Evolutionary conservation across 768 basidiomycete genomes (phyloP), one percentile per base, ranked within the genome.

Genomic region (Calocybe indica): DNA sequence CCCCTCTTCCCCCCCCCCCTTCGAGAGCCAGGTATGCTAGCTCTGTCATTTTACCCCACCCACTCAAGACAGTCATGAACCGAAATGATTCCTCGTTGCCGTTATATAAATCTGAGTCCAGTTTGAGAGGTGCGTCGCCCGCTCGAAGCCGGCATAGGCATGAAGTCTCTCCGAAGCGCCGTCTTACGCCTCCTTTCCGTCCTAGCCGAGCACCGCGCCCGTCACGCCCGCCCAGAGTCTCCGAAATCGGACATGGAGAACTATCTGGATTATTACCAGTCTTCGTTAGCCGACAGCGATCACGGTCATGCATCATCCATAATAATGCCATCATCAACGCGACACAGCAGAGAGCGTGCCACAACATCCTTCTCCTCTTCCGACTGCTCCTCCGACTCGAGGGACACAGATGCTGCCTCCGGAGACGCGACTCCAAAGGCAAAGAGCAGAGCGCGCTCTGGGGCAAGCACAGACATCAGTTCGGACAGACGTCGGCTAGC

Each of bases 401-500:
- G 65, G 43, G 47, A 47, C 12, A 49, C 46, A 35, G 55, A 57
- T 35, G 28, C 50, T 30, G 49, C 52, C 40, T 49, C 55, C 38
- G 53, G 58, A 29, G 60, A 63, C 11, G 48, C 55, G 47, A 61
- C 55, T 52, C 57, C 62, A 51, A 57, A 63, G 29, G 52, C 63
- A 22, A 56, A 58, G 36, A 55, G 54, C 13, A 65, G 65, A 51
- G 65, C 67, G 49, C 72, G 82, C 50, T 68, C 76, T 29, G 79
- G 74, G 54, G 63, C 71, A 12, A 80, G 76, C 13, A 78, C 83
- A 1, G 74, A 78, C 58, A 80, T 79, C 50, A 74, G 77, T 54
- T 67, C 74, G 45, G 84, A 85, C 65, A 76, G 83, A 56, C 73
- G 85, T 43, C 71, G 83, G 49, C 67, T 85, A 43, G 82, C 82